Evolutionary conservation across 345 rosid species (phyloP).

Genomic region (Anastatica hierochuntica): DNA sequence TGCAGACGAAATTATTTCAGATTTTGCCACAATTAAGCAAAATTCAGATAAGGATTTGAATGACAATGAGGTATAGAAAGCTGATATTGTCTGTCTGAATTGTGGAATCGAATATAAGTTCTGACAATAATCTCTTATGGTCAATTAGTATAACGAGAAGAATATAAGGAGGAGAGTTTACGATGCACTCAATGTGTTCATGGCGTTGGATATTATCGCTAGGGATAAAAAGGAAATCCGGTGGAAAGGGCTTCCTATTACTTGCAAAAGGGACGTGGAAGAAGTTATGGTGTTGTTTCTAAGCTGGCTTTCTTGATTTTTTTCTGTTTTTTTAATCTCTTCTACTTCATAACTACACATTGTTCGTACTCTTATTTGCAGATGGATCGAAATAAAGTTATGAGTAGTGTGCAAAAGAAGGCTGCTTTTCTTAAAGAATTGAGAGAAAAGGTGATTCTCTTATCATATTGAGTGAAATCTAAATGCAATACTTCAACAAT

Average conservation of each 20-base stretch:
- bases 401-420: constrained; percentile 26
- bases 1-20: constrained; percentile 34
- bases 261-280: constrained; percentile 28
- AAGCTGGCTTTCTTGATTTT: neutral
- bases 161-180: constrained; percentile 37
- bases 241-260: constrained; percentile 39
- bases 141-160: constrained; percentile 34
- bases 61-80: constrained; percentile 31
- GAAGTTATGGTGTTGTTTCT: constrained; percentile 29
- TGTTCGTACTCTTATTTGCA: constrained; percentile 4
- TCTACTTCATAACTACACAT: neutral
- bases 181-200: constrained; percentile 36
- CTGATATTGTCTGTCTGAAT: neutral
- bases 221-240: constrained; percentile 36
- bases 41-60: constrained; percentile 20
- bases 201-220: constrained; percentile 37
- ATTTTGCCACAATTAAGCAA: constrained; percentile 26
- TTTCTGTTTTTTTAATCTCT: neutral
- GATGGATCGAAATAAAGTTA: constrained; percentile 17
- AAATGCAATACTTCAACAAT: neutral
- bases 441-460: constrained; percentile 27
- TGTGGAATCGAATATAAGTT: neutral
- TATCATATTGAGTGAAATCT: neutral
- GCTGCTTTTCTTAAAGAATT: constrained; percentile 37
- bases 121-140: neutral